These are phyloP conservation scores for Corylus americana DNA, from an alignment of 306 rosid species.

Conservation along the genomic window DNA sequence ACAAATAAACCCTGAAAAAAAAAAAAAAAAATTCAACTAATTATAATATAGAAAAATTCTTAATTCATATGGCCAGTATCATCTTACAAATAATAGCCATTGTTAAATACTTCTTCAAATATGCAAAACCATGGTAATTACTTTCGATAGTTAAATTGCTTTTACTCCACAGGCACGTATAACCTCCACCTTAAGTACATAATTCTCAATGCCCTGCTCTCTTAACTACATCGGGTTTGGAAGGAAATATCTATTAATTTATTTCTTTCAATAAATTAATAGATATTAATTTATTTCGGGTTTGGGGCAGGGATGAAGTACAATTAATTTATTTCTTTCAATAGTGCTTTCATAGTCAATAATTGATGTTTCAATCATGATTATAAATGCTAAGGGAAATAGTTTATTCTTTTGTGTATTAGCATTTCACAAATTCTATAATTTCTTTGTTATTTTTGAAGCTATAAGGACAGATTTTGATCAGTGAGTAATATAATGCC, in stretches of 20 bases:
- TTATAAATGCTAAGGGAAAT: background rate
- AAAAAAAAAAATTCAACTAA: background rate
- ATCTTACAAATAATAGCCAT: background rate
- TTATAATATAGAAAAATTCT: background rate
- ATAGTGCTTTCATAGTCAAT: background rate
- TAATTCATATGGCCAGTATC: background rate
- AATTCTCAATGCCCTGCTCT: too few relatives aligned
- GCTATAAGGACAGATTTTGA: background rate
- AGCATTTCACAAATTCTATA: background rate
- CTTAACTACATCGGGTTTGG: background rate
- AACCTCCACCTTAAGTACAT: too few relatives aligned
- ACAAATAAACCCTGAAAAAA: conserved; percentile 47
- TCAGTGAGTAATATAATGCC: conserved; percentile 38
- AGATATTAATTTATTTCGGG: too few relatives aligned
- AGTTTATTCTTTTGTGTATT: background rate
- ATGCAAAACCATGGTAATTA: background rate
- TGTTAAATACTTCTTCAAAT: background rate
- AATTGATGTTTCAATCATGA: background rate
- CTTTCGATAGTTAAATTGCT: background rate
- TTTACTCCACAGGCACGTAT: background rate
- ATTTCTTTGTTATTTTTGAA: background rate
- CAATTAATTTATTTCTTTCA: background rate
- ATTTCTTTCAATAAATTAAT: too few relatives aligned
- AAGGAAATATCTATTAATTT: background rate
- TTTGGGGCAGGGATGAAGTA: background rate